These are phyloP conservation scores for Lantana camara DNA, from an alignment of 257 asterid species.

Conservation along the genomic window DNA sequence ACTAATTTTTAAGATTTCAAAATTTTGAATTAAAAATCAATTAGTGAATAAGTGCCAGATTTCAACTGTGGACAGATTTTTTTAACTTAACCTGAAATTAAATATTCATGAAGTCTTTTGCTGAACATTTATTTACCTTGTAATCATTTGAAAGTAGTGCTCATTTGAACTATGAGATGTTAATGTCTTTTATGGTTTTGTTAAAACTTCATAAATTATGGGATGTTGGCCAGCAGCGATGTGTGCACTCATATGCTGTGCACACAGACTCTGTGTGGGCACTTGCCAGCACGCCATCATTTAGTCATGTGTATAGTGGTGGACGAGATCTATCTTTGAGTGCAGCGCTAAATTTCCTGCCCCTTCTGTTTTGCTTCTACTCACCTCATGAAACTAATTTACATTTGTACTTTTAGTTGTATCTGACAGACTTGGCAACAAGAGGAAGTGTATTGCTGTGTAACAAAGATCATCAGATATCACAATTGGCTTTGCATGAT, in stretches of 20 bases:
- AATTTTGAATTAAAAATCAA: not conserved
- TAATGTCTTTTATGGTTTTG: not conserved
- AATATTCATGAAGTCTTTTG: not conserved
- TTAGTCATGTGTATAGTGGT: conserved; percentile 89
- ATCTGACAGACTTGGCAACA: conserved; percentile 82
- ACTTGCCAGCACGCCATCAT: conserved; percentile 82
- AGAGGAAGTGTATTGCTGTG: conserved; percentile 84
- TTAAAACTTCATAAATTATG: conserved; percentile 54
- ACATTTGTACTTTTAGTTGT: conserved; percentile 50
- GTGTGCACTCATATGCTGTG: conserved; percentile 91
- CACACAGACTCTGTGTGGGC: conserved; percentile 95
- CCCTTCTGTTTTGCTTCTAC: conserved; percentile 1
- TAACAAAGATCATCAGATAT: conserved; percentile 68
- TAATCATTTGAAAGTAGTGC: not conserved
- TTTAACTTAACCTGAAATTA: not conserved
- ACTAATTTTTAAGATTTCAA: not conserved
- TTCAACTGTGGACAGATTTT: conserved; percentile 5
- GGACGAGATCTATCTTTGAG: conserved; percentile 89
- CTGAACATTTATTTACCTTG: not conserved
- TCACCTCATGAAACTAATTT: conserved; percentile 26
- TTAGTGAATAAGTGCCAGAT: not conserved
- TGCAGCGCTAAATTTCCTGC: conserved; percentile 28
- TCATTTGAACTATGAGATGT: conserved; percentile 5
- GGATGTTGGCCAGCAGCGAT: conserved; percentile 95
- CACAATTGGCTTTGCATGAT: conserved; percentile 72